Conservation (phyloP, 139 green algal species). For the Tetraselmis striata region DNA sequence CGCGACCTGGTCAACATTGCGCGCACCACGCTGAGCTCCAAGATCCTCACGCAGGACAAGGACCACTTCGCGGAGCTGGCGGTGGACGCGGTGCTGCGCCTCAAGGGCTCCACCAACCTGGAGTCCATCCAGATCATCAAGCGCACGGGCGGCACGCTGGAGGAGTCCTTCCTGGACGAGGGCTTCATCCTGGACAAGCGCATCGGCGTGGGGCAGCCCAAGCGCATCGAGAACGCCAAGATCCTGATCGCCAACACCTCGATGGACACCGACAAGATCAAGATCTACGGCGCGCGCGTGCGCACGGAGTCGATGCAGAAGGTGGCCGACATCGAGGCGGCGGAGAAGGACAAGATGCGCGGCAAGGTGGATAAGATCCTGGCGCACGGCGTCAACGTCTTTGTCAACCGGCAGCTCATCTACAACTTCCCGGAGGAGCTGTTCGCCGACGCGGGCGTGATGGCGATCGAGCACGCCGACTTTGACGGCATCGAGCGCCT, state of each 20-base stretch:
- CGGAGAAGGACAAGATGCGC: conserved; percentile 96
- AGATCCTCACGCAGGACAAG: conserved; percentile 92
- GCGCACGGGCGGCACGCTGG: conserved; percentile 79
- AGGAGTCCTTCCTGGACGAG: conserved; percentile 95
- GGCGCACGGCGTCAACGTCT: conserved; percentile 88
- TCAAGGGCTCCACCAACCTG: conserved; percentile 87
- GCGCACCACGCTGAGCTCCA: conserved; percentile 88
- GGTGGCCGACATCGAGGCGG: conserved; percentile 92
- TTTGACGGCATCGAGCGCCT: conserved; percentile 95
- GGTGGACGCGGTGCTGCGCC: conserved; percentile 87
- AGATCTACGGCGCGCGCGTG: conserved; percentile 91
- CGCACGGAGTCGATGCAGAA: conserved; percentile 53
- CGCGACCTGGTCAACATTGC: conserved; percentile 93
- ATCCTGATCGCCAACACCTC: conserved; percentile 98
- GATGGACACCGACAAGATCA: conserved; percentile 99
- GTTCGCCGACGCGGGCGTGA: conserved; percentile 74
- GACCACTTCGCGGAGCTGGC: conserved; percentile 93
- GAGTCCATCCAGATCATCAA: conserved; percentile 99
- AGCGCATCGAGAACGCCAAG: conserved; percentile 89
- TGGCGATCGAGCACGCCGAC: conserved; percentile 80
- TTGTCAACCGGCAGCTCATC: conserved; percentile 98
- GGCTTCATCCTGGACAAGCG: conserved; percentile 99
- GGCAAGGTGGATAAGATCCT: conserved; percentile 90
- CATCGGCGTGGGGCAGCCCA: conserved; percentile 94
- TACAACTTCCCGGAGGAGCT: conserved; percentile 99